These are phyloP conservation scores for Populus pruinosa DNA, from an alignment of 345 rosid species.

Conservation along the genomic window DNA sequence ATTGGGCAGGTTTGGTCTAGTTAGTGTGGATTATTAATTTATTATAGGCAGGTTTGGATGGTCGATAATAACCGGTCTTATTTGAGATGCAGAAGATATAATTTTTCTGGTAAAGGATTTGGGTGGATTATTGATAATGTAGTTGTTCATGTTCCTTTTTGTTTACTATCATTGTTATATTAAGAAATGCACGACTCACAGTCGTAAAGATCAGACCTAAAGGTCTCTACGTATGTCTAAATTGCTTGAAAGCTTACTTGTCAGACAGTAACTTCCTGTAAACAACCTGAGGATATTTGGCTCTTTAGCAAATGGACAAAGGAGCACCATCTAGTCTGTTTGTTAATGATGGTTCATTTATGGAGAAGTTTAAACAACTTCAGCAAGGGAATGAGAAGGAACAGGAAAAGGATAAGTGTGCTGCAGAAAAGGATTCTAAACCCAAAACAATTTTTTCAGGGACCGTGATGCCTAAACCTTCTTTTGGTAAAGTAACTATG, in stretches of 20 bases:
- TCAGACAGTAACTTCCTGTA: constrained; percentile 45
- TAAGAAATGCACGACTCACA: not conserved
- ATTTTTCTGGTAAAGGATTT: not conserved
- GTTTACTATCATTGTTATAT: not conserved
- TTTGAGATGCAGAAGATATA: not conserved
- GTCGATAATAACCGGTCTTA: not conserved
- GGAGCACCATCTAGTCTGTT: constrained; percentile 70
- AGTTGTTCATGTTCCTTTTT: not conserved
- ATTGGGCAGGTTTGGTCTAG: not conserved
- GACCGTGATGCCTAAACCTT: constrained; percentile 41
- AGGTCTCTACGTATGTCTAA: constrained; percentile 18
- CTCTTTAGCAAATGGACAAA: constrained; percentile 63
- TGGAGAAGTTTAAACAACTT: constrained; percentile 98
- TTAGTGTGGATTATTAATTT: not conserved
- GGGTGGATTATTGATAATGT: not conserved
- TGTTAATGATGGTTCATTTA: constrained; percentile 95
- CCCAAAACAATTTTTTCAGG: constrained; percentile 57
- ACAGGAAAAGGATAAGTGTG: constrained; percentile 30
- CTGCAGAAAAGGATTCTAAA: constrained; percentile 52
- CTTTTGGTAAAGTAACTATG: constrained; percentile 34
- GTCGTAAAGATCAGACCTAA: not conserved
- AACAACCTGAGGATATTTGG: constrained; percentile 27
- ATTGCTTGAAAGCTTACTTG: constrained; percentile 54
- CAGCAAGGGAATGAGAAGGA: constrained; percentile 69
- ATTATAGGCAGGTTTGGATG: not conserved